A percentile compares a stretch with the other conserved stretches of the same genome.
These are phyloP conservation scores for Colletotrichum ledebouriae DNA, from an alignment of 2,329 filamentous ascomycete species.

Conservation along the genomic window DNA sequence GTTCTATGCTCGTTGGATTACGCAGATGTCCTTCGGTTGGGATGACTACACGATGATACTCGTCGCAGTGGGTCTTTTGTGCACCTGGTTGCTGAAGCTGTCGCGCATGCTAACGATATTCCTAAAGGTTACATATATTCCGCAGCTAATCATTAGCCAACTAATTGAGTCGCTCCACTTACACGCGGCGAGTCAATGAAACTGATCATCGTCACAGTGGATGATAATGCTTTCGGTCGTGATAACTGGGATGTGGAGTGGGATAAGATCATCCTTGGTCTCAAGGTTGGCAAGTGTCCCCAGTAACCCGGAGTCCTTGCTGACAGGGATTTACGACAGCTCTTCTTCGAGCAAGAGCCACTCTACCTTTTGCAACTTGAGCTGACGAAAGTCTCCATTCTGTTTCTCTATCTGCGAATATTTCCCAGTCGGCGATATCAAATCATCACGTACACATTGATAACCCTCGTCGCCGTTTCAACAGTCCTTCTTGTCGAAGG, in stretches of 20 bases:
- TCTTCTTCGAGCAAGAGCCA: slow-evolving; percentile 22
- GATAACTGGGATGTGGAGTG: slow-evolving; percentile 27
- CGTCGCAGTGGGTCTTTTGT: slow-evolving; percentile 4
- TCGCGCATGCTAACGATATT: background rate
- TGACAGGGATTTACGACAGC: background rate
- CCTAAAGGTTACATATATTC: slow-evolving; percentile 1
- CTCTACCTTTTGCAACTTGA: slow-evolving; percentile 12
- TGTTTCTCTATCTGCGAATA: slow-evolving; percentile 25
- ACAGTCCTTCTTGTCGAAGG: background rate
- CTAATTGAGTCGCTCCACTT: background rate
- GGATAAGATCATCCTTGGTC: slow-evolving; percentile 22
- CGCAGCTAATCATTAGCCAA: slow-evolving; percentile 16
- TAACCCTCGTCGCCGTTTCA: slow-evolving; percentile 3
- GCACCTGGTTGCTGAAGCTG: too few species aligned
- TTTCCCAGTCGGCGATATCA: slow-evolving; percentile 13
- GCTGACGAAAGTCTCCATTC: slow-evolving; percentile 12
- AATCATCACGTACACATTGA: slow-evolving; percentile 16
- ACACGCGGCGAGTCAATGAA: background rate
- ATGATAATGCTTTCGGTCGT: slow-evolving; percentile 22
- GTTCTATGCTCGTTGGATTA: slow-evolving; percentile 19
- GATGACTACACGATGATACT: slow-evolving; percentile 22
- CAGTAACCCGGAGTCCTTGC: background rate
- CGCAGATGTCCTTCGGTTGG: background rate
- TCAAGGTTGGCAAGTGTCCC: slow-evolving; percentile 1
- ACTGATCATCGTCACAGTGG: background rate